Evolutionary conservation across 2,329 filamentous ascomycete genomes (phyloP).

Genomic region (Nakataea oryzae): DNA sequence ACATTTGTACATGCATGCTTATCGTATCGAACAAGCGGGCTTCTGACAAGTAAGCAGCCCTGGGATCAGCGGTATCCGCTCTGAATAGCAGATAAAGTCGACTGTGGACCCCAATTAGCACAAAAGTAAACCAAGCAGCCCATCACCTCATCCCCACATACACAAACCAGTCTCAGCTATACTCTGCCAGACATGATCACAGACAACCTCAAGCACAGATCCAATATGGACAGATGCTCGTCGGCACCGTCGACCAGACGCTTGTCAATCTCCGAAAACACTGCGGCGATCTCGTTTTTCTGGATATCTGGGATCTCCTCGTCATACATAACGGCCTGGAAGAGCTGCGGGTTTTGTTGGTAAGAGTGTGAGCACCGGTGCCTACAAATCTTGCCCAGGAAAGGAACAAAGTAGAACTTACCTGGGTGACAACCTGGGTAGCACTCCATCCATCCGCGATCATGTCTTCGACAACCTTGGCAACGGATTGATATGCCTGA

Average conservation of each 20-base stretch:
- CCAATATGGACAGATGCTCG: constrained; percentile 84
- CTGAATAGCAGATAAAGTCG: not conserved
- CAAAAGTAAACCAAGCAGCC: not conserved
- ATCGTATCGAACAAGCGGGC: not conserved
- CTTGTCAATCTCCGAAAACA: constrained; percentile 94
- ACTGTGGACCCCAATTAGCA: not conserved
- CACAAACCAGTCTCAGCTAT: not conserved
- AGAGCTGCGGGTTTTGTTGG: constrained; percentile 43
- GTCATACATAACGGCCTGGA: constrained; percentile 72
- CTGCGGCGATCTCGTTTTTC: constrained; percentile 80
- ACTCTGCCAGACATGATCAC: constrained; percentile 49
- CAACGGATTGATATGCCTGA: constrained; percentile 61
- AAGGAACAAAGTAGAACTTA: constrained; percentile 23
- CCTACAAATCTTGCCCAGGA: constrained; percentile 4
- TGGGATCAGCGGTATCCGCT: not conserved
- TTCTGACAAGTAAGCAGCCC: not conserved
- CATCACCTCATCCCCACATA: not conserved
- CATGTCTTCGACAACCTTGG: constrained; percentile 76
- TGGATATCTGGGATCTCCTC: constrained; percentile 74
- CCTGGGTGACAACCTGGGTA: constrained; percentile 73
- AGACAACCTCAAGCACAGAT: constrained; percentile 73
- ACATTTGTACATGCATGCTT: not conserved
- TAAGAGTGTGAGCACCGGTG: constrained; percentile 7
- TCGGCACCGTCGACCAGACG: constrained; percentile 88
- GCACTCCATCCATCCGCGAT: constrained; percentile 97